Evolutionary conservation across 129 eudicot species (phyloP).

Genomic region (Flaveria trinervia): DNA sequence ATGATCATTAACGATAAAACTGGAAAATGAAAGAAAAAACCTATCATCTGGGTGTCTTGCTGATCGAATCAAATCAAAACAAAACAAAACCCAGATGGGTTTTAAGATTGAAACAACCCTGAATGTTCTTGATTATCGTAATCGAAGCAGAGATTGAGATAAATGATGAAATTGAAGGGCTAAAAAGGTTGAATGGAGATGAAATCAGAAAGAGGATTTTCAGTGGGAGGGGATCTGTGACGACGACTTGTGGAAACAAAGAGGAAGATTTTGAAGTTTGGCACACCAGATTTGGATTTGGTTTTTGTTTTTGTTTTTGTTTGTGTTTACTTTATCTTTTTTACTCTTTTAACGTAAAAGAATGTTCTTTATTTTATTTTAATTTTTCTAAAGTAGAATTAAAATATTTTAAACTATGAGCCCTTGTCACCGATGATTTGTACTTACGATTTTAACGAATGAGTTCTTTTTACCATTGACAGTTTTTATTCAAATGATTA

Average conservation of each 20-base stretch:
- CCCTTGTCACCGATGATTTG: too few species aligned
- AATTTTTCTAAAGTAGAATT: too few species aligned
- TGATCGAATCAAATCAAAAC: conserved; percentile 31
- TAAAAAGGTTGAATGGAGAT: conserved; percentile 9
- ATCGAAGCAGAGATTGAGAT: conserved; percentile 16
- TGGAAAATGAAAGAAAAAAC: background rate
- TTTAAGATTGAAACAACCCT: conserved; percentile 16
- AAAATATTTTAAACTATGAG: too few species aligned
- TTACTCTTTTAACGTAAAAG: conserved; percentile 11
- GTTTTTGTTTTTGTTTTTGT: background rate
- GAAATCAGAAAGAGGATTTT: background rate
- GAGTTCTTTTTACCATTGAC: too few species aligned
- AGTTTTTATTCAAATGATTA: too few species aligned
- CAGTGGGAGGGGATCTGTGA: conserved; percentile 25
- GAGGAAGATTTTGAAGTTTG: conserved; percentile 36
- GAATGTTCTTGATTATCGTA: conserved; percentile 15
- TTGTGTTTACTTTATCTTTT: background rate
- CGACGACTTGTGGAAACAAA: conserved; percentile 26
- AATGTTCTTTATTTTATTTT: conserved; percentile 29
- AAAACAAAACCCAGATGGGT: conserved; percentile 38
- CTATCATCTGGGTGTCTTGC: conserved; percentile 35
- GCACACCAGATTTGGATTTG: conserved; percentile 37
- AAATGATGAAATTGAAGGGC: background rate
- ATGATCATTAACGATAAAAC: background rate
- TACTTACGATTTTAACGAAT: too few species aligned